Evolutionary conservation across 2,329 filamentous ascomycete genomes (phyloP), one percentile per base, ranked within the genome.

Genomic region (Tetracladium maxilliforme): DNA sequence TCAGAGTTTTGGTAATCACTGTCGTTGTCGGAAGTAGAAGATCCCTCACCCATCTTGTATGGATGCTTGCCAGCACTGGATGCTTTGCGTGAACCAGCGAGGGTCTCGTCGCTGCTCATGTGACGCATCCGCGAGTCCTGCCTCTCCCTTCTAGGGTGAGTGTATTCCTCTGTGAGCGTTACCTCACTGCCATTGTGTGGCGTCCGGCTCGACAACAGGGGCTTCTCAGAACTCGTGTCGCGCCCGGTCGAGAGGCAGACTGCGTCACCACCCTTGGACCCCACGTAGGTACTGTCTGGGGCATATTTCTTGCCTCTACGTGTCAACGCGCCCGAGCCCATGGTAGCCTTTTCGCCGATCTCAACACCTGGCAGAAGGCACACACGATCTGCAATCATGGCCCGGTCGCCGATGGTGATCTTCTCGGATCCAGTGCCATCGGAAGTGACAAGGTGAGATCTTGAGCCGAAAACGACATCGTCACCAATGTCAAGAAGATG

Each of bases 401-500:
- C 54, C 2, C 57, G 47, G 28, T 60, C 52, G 6, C 47, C 41
- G 24, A 70, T 54, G 9, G 42, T 49, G 23, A 70, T 49, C 7
- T 37, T 45, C 10, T 61, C 58, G 8, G 57, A 60, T 1, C 64
- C 58, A 13, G 39, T 43, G 4, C 54, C 58, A 37, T 70, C 64
- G 0, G 61, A 60, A 2, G 61, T 69, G 16, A 68, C 42, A 1
- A 70, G 36, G 28, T 64, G 54, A 4, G 63, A 58, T 4, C 63
- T 54, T 9, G 63, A 68, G 0, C 65, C 64, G 32, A 70, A 70
- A 7, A 70, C 62, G n/a, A 70, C 64, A 39, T 70, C 58, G 28
- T 68, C 56, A 7, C 65, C 65, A 31, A 70, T 49, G 14, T 69
- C 54, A 8, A 70, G 36, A 2, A 69, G 45, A 31, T 67, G 58